Percentiles rank a stretch among this genome's conserved stretches.
Evolutionary conservation across 139 green algal genomes (phyloP).

Genomic region (Auxenochlorella protothecoides): DNA sequence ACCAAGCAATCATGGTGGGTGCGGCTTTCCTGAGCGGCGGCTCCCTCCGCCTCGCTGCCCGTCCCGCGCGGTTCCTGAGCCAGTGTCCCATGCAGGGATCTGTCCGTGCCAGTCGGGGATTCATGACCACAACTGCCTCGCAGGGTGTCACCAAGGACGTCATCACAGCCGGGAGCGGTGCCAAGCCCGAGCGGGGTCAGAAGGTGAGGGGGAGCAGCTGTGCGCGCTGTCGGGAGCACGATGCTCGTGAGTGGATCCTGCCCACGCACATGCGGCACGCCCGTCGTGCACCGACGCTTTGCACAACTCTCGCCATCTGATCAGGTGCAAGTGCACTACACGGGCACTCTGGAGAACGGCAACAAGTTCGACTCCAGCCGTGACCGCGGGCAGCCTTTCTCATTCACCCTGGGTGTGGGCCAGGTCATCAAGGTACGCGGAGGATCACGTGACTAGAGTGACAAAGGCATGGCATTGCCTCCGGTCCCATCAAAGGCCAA

Average conservation of each 20-base stretch:
- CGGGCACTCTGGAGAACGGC: conserved; percentile 40
- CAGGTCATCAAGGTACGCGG: conserved; percentile 15
- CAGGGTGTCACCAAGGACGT: conserved; percentile 13
- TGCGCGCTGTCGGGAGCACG: not conserved
- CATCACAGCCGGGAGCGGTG: conserved; percentile 7
- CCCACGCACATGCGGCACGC: not conserved
- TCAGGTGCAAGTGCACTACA: conserved; percentile 24
- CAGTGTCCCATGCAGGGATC: not conserved
- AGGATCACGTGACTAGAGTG: conserved; percentile 3
- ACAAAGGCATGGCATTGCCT: no score
- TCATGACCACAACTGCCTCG: not conserved
- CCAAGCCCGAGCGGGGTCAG: conserved; percentile 9
- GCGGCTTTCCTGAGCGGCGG: not conserved
- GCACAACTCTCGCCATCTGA: not conserved
- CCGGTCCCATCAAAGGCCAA: not conserved
- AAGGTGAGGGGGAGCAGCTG: conserved; percentile 5
- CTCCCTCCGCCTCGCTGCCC: not conserved
- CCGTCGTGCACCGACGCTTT: not conserved
- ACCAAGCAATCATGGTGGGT: conserved; percentile 11
- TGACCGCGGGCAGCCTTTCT: conserved; percentile 40
- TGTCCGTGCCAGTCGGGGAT: not conserved
- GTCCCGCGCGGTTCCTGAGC: not conserved
- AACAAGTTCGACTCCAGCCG: conserved; percentile 62
- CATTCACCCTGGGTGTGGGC: conserved; percentile 9
- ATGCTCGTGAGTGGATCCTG: not conserved